A percentile compares a stretch with the other conserved stretches of the same genome.
These are phyloP conservation scores for Thermothelomyces thermophilus DNA, from an alignment of 2,329 filamentous ascomycete genomes.

Conservation along the genomic window DNA sequence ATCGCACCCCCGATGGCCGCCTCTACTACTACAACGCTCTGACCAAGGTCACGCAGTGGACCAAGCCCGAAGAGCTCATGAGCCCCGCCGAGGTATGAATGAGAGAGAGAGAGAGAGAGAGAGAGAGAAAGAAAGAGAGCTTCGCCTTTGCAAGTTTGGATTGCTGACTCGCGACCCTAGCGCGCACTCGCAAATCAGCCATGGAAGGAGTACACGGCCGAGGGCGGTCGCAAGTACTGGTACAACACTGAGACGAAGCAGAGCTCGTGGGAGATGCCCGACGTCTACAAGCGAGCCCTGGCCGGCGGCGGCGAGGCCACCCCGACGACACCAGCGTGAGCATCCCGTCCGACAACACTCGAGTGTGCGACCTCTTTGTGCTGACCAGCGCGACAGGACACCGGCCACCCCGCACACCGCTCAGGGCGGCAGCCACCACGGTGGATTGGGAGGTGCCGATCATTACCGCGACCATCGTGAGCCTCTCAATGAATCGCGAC, in stretches of 20 bases:
- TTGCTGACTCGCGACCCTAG: slow-evolving; percentile 37
- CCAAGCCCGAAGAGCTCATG: slow-evolving; percentile 87
- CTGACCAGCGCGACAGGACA: slow-evolving; percentile 19
- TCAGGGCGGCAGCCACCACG: slow-evolving; percentile 24
- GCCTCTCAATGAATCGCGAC: slow-evolving; percentile 47
- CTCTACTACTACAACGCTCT: slow-evolving; percentile 85
- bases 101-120: too few relatives aligned
- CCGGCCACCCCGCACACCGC: slow-evolving; percentile 37
- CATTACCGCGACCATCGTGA: slow-evolving; percentile 29
- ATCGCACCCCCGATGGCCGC: slow-evolving; percentile 72
- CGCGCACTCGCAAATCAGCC: slow-evolving; percentile 74
- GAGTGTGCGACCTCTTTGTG: too few relatives aligned
- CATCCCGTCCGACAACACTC: neutral
- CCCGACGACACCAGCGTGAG: slow-evolving; percentile 40
- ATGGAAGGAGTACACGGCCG: slow-evolving; percentile 87
- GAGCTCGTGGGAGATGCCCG: slow-evolving; percentile 93
- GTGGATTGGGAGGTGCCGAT: slow-evolving; percentile 15
- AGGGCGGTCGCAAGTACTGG: slow-evolving; percentile 89
- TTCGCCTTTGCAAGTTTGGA: too few relatives aligned
- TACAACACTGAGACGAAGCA: slow-evolving; percentile 87
- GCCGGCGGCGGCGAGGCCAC: slow-evolving; percentile 53
- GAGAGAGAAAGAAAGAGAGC: too few relatives aligned
- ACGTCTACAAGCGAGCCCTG: slow-evolving; percentile 68
- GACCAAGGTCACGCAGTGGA: slow-evolving; percentile 89
- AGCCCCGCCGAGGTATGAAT: slow-evolving; percentile 64